A percentile compares a stretch with the other conserved stretches of the same genome.
Evolutionary conservation across 2,329 filamentous ascomycete genomes (phyloP).

Genomic region (Colletotrichum noveboracense): DNA sequence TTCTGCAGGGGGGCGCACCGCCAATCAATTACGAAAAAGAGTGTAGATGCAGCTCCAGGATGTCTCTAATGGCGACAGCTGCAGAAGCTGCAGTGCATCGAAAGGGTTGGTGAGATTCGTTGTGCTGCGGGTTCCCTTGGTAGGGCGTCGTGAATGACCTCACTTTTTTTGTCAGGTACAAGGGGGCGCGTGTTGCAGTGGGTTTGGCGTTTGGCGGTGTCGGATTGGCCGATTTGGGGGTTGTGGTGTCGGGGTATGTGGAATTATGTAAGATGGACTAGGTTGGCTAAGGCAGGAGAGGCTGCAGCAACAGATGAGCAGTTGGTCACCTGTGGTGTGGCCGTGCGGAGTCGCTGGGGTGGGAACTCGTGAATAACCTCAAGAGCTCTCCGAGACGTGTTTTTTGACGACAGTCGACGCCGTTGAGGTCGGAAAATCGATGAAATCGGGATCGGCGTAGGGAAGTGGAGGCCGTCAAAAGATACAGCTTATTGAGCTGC

Average conservation of each 20-base stretch:
- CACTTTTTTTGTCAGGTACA: conserved; percentile 9
- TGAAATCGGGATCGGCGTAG: conserved; percentile 24
- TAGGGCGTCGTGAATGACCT: conserved; percentile 22
- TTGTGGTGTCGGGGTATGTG: neutral
- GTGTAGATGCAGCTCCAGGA: neutral
- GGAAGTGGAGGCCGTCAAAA: conserved; percentile 27
- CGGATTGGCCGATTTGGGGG: conserved; percentile 13
- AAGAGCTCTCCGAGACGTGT: neutral
- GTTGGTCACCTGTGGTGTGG: conserved; percentile 21
- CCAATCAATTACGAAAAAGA: neutral
- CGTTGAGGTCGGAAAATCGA: conserved; percentile 24
- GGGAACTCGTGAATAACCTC: conserved; percentile 29
- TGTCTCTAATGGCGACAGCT: neutral
- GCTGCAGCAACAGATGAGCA: conserved; percentile 12
- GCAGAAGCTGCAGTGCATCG: neutral
- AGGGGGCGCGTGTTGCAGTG: conserved; percentile 8
- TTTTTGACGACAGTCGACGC: conserved; percentile 19
- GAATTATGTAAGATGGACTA: conserved; percentile 22
- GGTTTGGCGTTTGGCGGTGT: conserved; percentile 1
- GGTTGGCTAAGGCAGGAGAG: conserved; percentile 14
- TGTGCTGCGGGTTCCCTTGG: neutral
- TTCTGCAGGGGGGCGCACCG: neutral
- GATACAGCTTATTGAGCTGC: conserved; percentile 33
- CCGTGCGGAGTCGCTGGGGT: conserved; percentile 21
- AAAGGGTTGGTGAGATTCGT: neutral